Conservation (phyloP, 129 eudicot species). For the Escallonia herrerae region DNA sequence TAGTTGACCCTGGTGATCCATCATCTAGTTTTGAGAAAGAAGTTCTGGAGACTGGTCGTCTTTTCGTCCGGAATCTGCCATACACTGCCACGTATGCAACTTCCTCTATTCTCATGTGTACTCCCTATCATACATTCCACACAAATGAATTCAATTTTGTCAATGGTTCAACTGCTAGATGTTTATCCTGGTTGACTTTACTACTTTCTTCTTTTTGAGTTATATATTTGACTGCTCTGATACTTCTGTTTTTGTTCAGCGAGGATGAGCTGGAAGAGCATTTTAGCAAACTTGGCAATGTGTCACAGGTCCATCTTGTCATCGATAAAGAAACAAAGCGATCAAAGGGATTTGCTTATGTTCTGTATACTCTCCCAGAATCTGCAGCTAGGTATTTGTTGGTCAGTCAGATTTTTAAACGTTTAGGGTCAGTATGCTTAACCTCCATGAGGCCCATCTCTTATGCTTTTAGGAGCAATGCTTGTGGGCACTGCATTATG, state of each 20-base stretch:
- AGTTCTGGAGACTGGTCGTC: constrained; percentile 68
- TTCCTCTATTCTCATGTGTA: neutral
- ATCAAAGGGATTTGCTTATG: constrained; percentile 80
- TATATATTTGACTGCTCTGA: constrained; percentile 4
- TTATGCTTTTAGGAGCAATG: too few relatives aligned
- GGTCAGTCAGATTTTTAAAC: neutral
- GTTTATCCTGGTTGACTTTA: neutral
- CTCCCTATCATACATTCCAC: neutral
- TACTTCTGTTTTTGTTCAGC: constrained; percentile 31
- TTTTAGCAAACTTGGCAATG: constrained; percentile 57
- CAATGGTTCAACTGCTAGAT: neutral
- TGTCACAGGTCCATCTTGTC: constrained; percentile 77
- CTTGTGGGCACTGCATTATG: neutral
- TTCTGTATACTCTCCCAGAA: constrained; percentile 72
- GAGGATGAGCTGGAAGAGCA: constrained; percentile 85
- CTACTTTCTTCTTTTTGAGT: neutral
- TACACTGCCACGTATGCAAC: constrained; percentile 70
- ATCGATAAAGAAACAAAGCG: constrained; percentile 83
- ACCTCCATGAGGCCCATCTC: neutral
- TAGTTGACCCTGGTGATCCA: constrained; percentile 28
- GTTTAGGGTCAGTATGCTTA: neutral
- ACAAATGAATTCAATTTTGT: neutral
- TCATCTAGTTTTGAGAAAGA: constrained; percentile 40
- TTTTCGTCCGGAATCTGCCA: constrained; percentile 87
- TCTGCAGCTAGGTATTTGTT: constrained; percentile 71